Percentiles rank a stretch among this genome's conserved stretches.
Conservation (phyloP, 2,329 filamentous ascomycete genomes). For the Penicillium concentricum region DNA sequence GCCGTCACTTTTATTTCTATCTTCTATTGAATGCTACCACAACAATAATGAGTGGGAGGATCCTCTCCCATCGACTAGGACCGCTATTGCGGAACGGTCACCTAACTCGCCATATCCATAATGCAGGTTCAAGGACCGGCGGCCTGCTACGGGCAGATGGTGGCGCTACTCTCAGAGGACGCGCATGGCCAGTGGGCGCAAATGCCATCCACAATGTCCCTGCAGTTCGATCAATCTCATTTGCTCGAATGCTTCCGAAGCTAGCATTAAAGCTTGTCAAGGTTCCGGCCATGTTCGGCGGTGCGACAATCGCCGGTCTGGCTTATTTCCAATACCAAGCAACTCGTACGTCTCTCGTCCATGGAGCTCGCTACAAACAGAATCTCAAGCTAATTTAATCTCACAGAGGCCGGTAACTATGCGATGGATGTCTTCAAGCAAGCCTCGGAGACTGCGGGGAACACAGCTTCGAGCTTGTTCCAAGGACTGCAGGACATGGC, state of each 20-base stretch:
- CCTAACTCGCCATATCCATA: constrained; percentile 64
- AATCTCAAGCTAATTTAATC: not conserved
- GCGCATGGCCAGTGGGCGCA: constrained; percentile 72
- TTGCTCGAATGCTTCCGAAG: constrained; percentile 71
- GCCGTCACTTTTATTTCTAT: constrained; percentile 9
- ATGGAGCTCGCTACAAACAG: not conserved
- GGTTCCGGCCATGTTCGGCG: constrained; percentile 87
- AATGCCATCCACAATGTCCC: constrained; percentile 81
- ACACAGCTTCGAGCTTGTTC: constrained; percentile 67
- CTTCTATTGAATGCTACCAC: constrained; percentile 38
- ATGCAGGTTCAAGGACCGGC: constrained; percentile 59
- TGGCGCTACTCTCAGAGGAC: constrained; percentile 59
- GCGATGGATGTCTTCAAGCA: constrained; percentile 72
- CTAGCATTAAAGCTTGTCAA: constrained; percentile 86
- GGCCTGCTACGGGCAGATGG: constrained; percentile 68
- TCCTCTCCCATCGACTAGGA: constrained; percentile 70
- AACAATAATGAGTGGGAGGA: constrained; percentile 67
- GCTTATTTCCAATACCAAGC: constrained; percentile 97
- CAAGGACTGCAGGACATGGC: constrained; percentile 72
- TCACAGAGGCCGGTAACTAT: constrained; percentile 69
- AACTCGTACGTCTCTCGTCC: constrained; percentile 60
- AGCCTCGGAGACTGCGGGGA: constrained; percentile 69
- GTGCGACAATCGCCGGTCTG: constrained; percentile 78
- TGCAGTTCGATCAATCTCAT: constrained; percentile 64
- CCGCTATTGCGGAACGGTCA: constrained; percentile 63